A percentile compares a stretch with the other conserved stretches of the same genome.
Evolutionary conservation across 139 green algal genomes (phyloP).

Genomic region (Ulvella scutata): DNA sequence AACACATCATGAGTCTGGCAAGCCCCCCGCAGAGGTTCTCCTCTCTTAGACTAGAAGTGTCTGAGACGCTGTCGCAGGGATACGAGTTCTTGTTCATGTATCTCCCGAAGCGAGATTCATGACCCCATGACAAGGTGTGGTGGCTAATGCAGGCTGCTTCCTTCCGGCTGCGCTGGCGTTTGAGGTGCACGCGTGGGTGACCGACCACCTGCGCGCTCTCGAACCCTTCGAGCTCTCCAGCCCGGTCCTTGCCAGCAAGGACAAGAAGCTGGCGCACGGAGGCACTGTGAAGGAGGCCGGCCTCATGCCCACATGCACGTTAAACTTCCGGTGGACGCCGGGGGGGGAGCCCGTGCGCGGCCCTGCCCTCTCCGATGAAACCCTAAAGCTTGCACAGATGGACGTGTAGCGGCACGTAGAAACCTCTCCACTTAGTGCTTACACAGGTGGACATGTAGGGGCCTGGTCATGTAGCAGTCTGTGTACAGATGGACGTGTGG

Average conservation of each 20-base stretch:
- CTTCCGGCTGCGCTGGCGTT: neutral
- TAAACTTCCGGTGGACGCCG: neutral
- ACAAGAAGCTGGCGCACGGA: neutral
- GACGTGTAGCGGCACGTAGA: neutral
- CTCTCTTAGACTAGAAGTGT: neutral
- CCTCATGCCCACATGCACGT: neutral
- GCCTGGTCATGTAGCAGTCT: too few species aligned
- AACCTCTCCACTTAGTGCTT: too few species aligned
- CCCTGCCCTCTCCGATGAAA: neutral
- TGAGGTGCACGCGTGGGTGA: neutral
- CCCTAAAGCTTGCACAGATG: neutral
- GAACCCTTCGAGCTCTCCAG: neutral
- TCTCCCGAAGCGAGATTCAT: too few species aligned
- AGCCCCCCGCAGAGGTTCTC: too few species aligned
- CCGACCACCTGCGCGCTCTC: neutral
- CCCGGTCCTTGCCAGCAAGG: neutral
- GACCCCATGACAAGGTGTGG: neutral
- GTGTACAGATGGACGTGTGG: too few species aligned
- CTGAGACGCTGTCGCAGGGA: neutral
- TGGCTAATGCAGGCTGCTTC: neutral
- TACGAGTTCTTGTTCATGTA: too few species aligned
- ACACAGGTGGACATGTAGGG: too few species aligned
- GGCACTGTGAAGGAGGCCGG: neutral
- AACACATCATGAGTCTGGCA: too few species aligned
- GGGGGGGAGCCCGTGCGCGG: neutral